Base-by-base conservation (phyloP, 768 basidiomycete species). In the Pisolithus albus region DNA sequence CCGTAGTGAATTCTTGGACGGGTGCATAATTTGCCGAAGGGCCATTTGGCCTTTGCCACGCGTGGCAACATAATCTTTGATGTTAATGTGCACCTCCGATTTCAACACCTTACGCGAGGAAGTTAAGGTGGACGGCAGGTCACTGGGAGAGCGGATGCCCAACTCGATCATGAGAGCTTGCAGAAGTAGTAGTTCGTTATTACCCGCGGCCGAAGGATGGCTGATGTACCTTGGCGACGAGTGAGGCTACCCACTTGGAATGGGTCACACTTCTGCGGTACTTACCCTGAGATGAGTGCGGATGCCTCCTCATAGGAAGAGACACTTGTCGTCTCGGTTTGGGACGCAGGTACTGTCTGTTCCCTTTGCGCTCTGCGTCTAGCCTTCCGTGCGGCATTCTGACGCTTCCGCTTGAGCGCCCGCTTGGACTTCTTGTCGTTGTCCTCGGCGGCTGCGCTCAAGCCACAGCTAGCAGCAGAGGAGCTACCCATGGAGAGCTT, bases 161-260 rank as follows among this genome's bases (percentile, higher is more conserved):
- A 90, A 74, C 67, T 90, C 88, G 54, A 89, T 72, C 57, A 88
- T 81, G 52, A 90, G 76, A 0, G 86, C 81, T 52, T 88, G 88
- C 6, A 89, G 72, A 37, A 90, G 71, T 6, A 76, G 73, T 34
- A 90, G 77, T 37, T 79, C 72, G 23, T 51, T 18, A 18, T 44
- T 53, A 0, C 52, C 54, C 30, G 53, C 50, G 21, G 47, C 45
- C n/a, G 21, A 32, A 18, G 64, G 62, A 23, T 50, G 48, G n/a
- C 59, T 56, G 43, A 69, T 53, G 37, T 59, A 57, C 37, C 66
- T 66, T 30, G 48, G 42, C 21, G 46, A 18, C 10, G 18, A 10
- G 15, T 18, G 9, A 34, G 30, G 30, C 23, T 21, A 36, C 18
- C 5, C 13, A 23, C n/a, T 34, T 21, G 9, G 18, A 15, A 41